These are phyloP conservation scores for Amaranthus hypochondriacus DNA, from an alignment of 148 eudicot species.

Conservation along the genomic window DNA sequence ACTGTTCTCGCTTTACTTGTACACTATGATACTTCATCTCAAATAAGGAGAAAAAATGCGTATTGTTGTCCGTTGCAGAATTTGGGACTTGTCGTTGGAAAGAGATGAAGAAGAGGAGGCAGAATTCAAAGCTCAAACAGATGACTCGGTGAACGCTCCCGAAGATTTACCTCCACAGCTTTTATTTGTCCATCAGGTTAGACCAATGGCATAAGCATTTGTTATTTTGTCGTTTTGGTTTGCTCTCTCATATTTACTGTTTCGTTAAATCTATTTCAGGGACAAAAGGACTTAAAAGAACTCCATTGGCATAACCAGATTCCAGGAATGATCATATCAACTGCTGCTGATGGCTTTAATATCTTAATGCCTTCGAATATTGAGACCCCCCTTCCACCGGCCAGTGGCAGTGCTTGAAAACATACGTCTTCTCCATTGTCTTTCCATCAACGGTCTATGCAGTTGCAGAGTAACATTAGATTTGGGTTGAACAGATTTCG, in stretches of 20 bases:
- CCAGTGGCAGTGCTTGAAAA: neutral
- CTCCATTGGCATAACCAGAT: conserved; percentile 95
- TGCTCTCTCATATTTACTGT: neutral
- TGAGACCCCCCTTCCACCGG: conserved; percentile 51
- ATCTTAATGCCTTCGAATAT: conserved; percentile 87
- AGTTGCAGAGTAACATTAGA: neutral
- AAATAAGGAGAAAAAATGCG: too few species aligned
- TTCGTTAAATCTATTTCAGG: conserved; percentile 39
- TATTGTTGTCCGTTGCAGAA: conserved; percentile 28
- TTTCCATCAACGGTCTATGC: neutral
- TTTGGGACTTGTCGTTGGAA: conserved; percentile 92
- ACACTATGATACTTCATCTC: too few species aligned
- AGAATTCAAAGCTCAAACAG: conserved; percentile 69
- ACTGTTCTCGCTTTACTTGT: too few species aligned
- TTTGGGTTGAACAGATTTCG: neutral
- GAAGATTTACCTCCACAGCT: conserved; percentile 91
- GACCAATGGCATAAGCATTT: neutral
- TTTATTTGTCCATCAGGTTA: conserved; percentile 89
- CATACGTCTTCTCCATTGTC: too few species aligned
- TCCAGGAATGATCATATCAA: conserved; percentile 88
- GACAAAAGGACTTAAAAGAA: conserved; percentile 97
- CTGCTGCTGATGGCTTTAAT: conserved; percentile 93
- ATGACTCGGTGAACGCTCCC: conserved; percentile 72
- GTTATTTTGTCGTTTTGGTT: neutral
- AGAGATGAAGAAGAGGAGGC: conserved; percentile 98